These are phyloP conservation scores for Jatropha multifida DNA, from an alignment of 441 rosid genomes.

Conservation along the genomic window DNA sequence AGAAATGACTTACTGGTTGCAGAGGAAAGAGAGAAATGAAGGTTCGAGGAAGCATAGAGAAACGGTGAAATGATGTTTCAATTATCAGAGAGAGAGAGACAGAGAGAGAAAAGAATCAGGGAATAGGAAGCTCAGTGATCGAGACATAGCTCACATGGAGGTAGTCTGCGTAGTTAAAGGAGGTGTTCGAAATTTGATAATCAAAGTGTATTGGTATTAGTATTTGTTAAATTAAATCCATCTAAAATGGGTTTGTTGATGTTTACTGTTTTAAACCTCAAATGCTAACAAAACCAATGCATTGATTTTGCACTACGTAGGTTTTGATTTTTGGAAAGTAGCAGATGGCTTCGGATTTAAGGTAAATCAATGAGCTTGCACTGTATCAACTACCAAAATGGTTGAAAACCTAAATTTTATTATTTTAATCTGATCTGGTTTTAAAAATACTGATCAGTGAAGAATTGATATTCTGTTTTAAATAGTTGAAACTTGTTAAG, in stretches of 20 bases:
- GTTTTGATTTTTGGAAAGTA: not conserved
- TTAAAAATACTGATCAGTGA: too few relatives aligned
- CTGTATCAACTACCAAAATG: too few relatives aligned
- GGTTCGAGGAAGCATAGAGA: slow-evolving; percentile 30
- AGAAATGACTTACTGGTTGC: slow-evolving; percentile 28
- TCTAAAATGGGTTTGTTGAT: not conserved
- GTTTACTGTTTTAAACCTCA: not conserved
- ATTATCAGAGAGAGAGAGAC: slow-evolving; percentile 19
- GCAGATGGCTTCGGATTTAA: slow-evolving; percentile 7
- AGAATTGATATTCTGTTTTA: too few relatives aligned
- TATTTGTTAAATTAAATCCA: slow-evolving; percentile 23
- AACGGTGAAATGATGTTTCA: not conserved
- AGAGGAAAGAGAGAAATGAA: slow-evolving; percentile 31
- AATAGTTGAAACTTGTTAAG: too few relatives aligned
- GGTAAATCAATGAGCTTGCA: not conserved
- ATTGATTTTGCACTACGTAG: not conserved
- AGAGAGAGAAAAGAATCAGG: slow-evolving; percentile 14
- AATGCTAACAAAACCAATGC: not conserved
- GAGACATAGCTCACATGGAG: slow-evolving; percentile 64
- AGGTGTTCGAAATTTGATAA: slow-evolving; percentile 20
- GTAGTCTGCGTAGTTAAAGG: slow-evolving; percentile 36
- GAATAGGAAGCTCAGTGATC: slow-evolving; percentile 42
- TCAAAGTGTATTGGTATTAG: not conserved
- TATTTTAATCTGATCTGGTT: too few relatives aligned
- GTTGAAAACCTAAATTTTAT: too few relatives aligned